Conservation (phyloP, 192 early-diverging fungal species). For the Coemansia sp. region DNA sequence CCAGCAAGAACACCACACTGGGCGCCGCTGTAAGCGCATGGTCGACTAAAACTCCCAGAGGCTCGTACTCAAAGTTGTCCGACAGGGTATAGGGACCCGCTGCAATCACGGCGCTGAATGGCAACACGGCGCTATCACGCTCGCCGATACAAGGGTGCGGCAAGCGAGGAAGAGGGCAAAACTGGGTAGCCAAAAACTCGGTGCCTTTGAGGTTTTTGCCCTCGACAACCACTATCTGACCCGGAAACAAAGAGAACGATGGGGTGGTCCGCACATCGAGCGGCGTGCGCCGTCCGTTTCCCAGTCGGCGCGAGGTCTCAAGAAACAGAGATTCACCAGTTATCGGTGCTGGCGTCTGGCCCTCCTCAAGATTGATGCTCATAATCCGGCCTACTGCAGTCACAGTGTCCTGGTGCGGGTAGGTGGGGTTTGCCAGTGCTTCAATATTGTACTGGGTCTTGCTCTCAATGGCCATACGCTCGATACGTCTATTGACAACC, state of each 20-base stretch:
- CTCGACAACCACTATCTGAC: constrained; percentile 75
- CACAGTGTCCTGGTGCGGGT: constrained; percentile 55
- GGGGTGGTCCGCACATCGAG: constrained; percentile 59
- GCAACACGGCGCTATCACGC: neutral
- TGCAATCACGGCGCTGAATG: constrained; percentile 64
- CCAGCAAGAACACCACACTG: constrained; percentile 76
- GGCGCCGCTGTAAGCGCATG: constrained; percentile 60
- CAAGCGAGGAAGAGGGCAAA: constrained; percentile 58
- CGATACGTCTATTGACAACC: constrained; percentile 39
- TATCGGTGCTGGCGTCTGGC: constrained; percentile 35
- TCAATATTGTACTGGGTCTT: constrained; percentile 41
- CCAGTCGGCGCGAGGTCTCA: constrained; percentile 75
- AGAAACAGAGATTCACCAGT: constrained; percentile 58
- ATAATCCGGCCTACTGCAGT: constrained; percentile 76
- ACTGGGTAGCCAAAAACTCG: constrained; percentile 52
- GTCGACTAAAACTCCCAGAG: constrained; percentile 72
- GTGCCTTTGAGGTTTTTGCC: constrained; percentile 61
- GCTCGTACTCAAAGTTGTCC: constrained; percentile 75
- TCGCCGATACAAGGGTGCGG: constrained; percentile 39
- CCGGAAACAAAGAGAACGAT: constrained; percentile 80
- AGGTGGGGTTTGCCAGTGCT: constrained; percentile 51
- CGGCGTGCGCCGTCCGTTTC: constrained; percentile 63
- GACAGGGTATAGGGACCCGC: constrained; percentile 84
- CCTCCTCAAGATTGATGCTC: constrained; percentile 63
- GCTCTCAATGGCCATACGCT: constrained; percentile 41